Conservation (phyloP, 1,139 yeast species). For the Casaregolazyma lundiana region DNA sequence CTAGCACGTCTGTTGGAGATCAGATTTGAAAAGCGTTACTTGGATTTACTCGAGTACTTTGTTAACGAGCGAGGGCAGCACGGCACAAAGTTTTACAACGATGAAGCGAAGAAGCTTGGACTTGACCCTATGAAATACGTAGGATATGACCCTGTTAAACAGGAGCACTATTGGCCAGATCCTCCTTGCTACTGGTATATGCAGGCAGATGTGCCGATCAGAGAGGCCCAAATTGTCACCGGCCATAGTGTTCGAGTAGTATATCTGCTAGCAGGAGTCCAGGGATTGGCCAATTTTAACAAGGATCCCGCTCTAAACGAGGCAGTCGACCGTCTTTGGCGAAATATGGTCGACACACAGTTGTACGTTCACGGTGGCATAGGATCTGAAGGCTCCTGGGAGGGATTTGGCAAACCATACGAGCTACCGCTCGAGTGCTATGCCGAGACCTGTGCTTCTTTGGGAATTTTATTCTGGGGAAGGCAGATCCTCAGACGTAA, state of each 20-base stretch:
- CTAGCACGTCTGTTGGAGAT: constrained; percentile 23
- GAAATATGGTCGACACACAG: constrained; percentile 26
- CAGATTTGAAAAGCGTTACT: constrained; percentile 21
- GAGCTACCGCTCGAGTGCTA: constrained; percentile 28
- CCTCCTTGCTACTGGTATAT: constrained; percentile 27
- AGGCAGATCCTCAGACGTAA: constrained; percentile 6
- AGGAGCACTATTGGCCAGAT: constrained; percentile 19
- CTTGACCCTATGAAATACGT: constrained; percentile 21
- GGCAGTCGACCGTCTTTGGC: constrained; percentile 23
- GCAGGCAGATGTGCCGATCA: constrained; percentile 14
- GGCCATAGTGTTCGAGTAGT: constrained; percentile 12
- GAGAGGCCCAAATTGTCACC: constrained; percentile 7
- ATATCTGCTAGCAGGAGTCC: constrained; percentile 11
- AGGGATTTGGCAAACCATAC: constrained; percentile 28
- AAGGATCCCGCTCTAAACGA: constrained; percentile 20
- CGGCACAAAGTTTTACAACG: constrained; percentile 24
- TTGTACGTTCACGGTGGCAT: constrained; percentile 30
- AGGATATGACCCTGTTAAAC: constrained; percentile 5
- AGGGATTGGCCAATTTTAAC: constrained; percentile 11
- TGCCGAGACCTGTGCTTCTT: constrained; percentile 27
- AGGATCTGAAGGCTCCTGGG: constrained; percentile 26
- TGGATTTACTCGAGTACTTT: constrained; percentile 24
- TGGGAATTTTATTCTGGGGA: constrained; percentile 9
- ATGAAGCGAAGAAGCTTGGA: constrained; percentile 23
- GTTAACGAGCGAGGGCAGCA: constrained; percentile 26